A percentile compares a stretch with the other conserved stretches of the same genome.
phyloP scores from a whole-genome alignment of 805 yeast species.

The Isabelozyma gotoi region DNA sequence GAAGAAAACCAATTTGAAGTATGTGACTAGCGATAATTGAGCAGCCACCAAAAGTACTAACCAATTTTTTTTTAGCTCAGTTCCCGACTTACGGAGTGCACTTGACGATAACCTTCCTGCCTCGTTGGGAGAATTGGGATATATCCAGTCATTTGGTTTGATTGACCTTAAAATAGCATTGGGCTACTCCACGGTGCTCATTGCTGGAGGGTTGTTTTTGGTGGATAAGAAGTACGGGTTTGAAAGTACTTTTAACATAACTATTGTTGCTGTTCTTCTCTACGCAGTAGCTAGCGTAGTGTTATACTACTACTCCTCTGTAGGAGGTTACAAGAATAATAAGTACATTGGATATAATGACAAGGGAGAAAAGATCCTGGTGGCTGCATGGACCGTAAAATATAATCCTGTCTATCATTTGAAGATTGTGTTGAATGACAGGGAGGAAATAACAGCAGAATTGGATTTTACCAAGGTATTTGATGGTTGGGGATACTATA shows the following conservation, averaged over 20 bases:
- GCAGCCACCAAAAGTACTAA: background rate
- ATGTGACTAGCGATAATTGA: constrained; percentile 11
- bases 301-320: constrained; percentile 31
- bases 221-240: constrained; percentile 51
- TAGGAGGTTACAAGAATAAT: constrained; percentile 39
- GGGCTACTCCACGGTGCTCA: constrained; percentile 46
- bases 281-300: constrained; percentile 38
- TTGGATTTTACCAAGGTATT: constrained; percentile 44
- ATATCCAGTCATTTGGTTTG: constrained; percentile 44
- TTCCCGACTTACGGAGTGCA: constrained; percentile 45
- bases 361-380: constrained; percentile 31
- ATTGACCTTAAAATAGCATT: constrained; percentile 48
- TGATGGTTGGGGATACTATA: constrained; percentile 46
- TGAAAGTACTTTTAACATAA: constrained; percentile 34
- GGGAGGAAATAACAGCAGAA: constrained; percentile 11
- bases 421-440: constrained; percentile 29
- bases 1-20: constrained; percentile 28
- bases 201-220: constrained; percentile 47
- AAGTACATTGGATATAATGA: constrained; percentile 45
- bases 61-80: constrained; percentile 36
- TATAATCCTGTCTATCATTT: constrained; percentile 47
- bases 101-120: constrained; percentile 49
- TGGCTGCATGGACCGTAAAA: constrained; percentile 42
- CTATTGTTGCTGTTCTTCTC: constrained; percentile 31
- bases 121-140: constrained; percentile 44